These are phyloP conservation scores for Fraxinus americana DNA, from an alignment of 257 asterid species.

Conservation along the genomic window DNA sequence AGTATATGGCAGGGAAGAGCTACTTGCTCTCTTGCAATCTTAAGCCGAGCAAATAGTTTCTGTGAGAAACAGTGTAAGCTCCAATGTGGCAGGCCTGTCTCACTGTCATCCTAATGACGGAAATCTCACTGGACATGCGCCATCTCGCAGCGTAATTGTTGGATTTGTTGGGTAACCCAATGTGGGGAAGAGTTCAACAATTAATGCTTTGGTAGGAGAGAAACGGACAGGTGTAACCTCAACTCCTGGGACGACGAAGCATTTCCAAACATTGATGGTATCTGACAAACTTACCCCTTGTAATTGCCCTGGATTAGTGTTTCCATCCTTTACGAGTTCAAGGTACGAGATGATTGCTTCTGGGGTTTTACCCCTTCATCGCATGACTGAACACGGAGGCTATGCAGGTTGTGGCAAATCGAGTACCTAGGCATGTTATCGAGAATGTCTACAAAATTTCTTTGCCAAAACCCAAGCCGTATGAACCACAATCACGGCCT, in stretches of 20 bases:
- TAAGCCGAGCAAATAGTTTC: slow-evolving; percentile 85
- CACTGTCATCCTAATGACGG: not conserved
- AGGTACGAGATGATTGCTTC: slow-evolving; percentile 95
- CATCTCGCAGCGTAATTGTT: slow-evolving; percentile 54
- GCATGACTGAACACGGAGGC: slow-evolving; percentile 87
- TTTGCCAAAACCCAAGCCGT: slow-evolving; percentile 80
- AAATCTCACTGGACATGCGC: not conserved
- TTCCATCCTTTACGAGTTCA: slow-evolving; percentile 94
- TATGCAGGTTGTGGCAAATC: slow-evolving; percentile 84
- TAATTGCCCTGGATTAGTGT: slow-evolving; percentile 96
- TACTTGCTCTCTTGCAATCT: slow-evolving; percentile 68
- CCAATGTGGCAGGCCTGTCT: slow-evolving; percentile 7
- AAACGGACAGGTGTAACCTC: slow-evolving; percentile 93
- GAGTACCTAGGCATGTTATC: slow-evolving; percentile 66
- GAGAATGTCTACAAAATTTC: slow-evolving; percentile 72
- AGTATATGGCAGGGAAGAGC: slow-evolving; percentile 75
- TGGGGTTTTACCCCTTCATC: slow-evolving; percentile 86
- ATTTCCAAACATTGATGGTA: slow-evolving; percentile 88
- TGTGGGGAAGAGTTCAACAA: slow-evolving; percentile 95
- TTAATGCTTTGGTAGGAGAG: slow-evolving; percentile 92
- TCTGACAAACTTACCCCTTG: slow-evolving; percentile 86
- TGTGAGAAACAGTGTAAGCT: slow-evolving; percentile 40
- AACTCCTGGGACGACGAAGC: slow-evolving; percentile 96
- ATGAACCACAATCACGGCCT: slow-evolving; percentile 70
- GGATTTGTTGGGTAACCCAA: slow-evolving; percentile 99